Conservation (phyloP, 768 basidiomycete species). For the Plicaturopsis crispa region DNA sequence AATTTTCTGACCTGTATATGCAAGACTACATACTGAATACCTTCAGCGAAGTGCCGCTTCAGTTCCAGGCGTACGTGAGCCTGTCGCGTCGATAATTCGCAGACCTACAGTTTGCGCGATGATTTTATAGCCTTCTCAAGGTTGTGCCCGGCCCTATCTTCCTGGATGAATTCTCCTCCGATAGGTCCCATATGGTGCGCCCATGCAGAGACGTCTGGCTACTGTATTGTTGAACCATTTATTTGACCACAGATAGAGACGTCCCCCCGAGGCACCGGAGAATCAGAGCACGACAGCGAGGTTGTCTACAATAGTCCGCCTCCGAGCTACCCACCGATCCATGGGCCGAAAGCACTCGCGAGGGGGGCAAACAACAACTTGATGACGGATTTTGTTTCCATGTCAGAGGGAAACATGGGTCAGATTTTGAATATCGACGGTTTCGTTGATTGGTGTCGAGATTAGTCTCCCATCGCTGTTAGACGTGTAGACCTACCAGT, state of each 20-base stretch:
- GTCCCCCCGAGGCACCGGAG: not conserved
- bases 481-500: too few species aligned
- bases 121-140: slow-evolving; percentile 46
- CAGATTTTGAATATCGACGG: slow-evolving; percentile 29
- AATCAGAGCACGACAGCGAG: slow-evolving; percentile 1
- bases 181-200: slow-evolving; percentile 70
- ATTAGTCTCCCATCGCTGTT: too few species aligned
- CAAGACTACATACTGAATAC: slow-evolving; percentile 41
- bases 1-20: slow-evolving; percentile 8
- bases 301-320: slow-evolving; percentile 34
- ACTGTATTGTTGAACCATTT: slow-evolving; percentile 8
- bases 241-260: slow-evolving; percentile 4
- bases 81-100: not conserved
- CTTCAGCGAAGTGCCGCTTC: slow-evolving; percentile 27
- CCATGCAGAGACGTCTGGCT: too few species aligned
- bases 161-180: slow-evolving; percentile 60
- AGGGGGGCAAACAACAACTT: slow-evolving; percentile 41
- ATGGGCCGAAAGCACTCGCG: slow-evolving; percentile 33
- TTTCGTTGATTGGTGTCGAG: too few species aligned
- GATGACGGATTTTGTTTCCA: slow-evolving; percentile 51
- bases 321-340: slow-evolving; percentile 42
- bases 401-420: slow-evolving; percentile 34
- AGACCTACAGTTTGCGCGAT: not conserved
- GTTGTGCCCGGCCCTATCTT: slow-evolving; percentile 45
- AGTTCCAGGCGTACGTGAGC: slow-evolving; percentile 34